Conservation (phyloP, 768 basidiomycete species). For the Russula emetica region DNA sequence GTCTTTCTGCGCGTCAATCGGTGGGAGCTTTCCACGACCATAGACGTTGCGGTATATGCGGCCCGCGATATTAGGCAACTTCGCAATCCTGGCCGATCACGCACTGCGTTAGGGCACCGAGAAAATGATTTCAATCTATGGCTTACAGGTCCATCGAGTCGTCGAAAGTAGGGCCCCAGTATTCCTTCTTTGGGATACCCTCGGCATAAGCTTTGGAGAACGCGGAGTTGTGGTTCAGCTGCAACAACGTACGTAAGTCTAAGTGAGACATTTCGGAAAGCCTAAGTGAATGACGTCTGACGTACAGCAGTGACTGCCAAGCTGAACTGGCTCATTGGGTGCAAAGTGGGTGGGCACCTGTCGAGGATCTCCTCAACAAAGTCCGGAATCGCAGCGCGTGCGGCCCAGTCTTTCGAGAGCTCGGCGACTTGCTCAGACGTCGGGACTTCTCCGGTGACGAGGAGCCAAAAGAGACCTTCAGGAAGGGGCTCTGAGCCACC, state of each 20-base stretch:
- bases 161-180: conserved; percentile 94
- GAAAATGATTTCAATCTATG: not conserved
- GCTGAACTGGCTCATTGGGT: conserved; percentile 99
- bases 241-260: conserved; percentile 20
- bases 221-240: conserved; percentile 93
- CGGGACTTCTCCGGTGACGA: conserved; percentile 92
- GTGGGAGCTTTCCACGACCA: conserved; percentile 79
- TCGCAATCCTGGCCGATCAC: conserved; percentile 70
- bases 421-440: conserved; percentile 82
- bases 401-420: conserved; percentile 92
- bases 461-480: conserved; percentile 92
- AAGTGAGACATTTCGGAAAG: not conserved
- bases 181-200: conserved; percentile 91
- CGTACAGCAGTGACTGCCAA: conserved; percentile 89
- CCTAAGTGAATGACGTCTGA: conserved; percentile 17
- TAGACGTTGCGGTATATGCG: conserved; percentile 88
- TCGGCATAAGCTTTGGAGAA: conserved; percentile 94
- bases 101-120: not conserved
- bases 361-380: conserved; percentile 98
- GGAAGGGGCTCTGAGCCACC: conserved; percentile 89
- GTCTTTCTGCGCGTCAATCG: conserved; percentile 80
- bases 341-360: conserved; percentile 86
- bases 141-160: conserved; percentile 80
- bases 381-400: conserved; percentile 82
- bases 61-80: conserved; percentile 94